These are phyloP conservation scores for Suillus plorans DNA, from an alignment of 768 basidiomycete genomes.

Conservation along the genomic window DNA sequence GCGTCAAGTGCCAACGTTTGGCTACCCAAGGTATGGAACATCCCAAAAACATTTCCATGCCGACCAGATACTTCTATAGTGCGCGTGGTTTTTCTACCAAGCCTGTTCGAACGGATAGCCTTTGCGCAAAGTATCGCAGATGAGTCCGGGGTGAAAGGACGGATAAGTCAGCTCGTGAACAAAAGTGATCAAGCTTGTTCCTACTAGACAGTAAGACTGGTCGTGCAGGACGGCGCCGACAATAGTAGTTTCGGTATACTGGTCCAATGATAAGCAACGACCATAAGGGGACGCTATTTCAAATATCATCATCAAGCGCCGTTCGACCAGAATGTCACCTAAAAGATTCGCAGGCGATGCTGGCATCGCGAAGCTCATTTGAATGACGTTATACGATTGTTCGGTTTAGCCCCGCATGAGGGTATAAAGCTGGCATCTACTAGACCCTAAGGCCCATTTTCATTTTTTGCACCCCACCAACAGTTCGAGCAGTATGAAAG, in stretches of 20 bases:
- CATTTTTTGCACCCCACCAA: neutral
- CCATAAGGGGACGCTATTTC: neutral
- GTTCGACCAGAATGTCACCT: neutral
- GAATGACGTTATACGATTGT: neutral
- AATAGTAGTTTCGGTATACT: neutral
- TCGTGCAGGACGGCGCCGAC: neutral
- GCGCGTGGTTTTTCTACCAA: neutral
- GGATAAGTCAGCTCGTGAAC: neutral
- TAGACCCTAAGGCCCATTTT: neutral
- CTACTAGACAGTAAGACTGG: neutral
- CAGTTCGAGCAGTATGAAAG: constrained; percentile 3
- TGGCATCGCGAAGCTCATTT: constrained; percentile 1
- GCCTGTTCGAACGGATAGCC: neutral
- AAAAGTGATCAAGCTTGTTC: neutral
- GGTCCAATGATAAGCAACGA: neutral
- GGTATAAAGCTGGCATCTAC: neutral
- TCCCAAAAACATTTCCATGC: neutral
- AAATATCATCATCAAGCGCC: too few relatives aligned
- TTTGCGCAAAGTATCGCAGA: neutral
- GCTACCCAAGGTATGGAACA: neutral
- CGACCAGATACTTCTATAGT: neutral
- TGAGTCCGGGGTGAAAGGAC: neutral
- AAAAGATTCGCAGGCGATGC: neutral
- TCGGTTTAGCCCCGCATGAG: neutral
- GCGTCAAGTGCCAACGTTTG: neutral